A percentile compares a stretch with the other conserved stretches of the same genome.
Evolutionary conservation across 805 yeast genomes (phyloP).

Genomic region (Wickerhamiella domercqiae): DNA sequence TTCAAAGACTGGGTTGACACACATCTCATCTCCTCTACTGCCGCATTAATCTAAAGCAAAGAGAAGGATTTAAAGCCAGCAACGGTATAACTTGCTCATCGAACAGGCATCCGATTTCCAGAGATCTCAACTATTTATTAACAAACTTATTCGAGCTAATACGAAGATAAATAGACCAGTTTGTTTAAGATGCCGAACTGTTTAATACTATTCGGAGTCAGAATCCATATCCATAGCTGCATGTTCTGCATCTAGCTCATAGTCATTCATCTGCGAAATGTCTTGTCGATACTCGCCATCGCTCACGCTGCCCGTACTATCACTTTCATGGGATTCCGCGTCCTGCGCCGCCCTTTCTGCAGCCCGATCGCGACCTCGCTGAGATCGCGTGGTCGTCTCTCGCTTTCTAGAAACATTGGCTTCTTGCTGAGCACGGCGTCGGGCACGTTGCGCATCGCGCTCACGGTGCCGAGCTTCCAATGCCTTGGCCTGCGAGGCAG

Average conservation of each 20-base stretch:
- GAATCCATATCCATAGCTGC: slow-evolving; percentile 7
- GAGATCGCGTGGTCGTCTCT: slow-evolving; percentile 54
- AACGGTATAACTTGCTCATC: too few species aligned
- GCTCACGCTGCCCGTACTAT: slow-evolving; percentile 2
- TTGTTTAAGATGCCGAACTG: too few species aligned
- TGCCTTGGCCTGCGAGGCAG: slow-evolving; percentile 40
- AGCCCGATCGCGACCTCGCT: slow-evolving; percentile 31
- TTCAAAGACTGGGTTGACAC: too few species aligned
- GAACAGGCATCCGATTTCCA: too few species aligned
- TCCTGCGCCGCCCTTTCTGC: slow-evolving; percentile 9
- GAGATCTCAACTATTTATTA: too few species aligned
- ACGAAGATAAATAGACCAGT: too few species aligned
- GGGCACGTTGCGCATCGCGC: slow-evolving; percentile 45
- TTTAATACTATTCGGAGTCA: too few species aligned
- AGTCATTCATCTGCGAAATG: slow-evolving; percentile 28
- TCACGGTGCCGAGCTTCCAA: slow-evolving; percentile 55
- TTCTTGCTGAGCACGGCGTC: slow-evolving; percentile 63
- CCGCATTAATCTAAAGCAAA: too few species aligned
- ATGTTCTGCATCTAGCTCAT: slow-evolving; percentile 21
- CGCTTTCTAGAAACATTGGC: slow-evolving; percentile 60
- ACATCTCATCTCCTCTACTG: too few species aligned
- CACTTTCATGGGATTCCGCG: slow-evolving; percentile 8
- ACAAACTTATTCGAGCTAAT: too few species aligned
- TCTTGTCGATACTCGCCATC: slow-evolving; percentile 28
- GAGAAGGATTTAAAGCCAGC: too few species aligned